Evolutionary conservation across 345 rosid genomes (phyloP).

Genomic region (Eucalyptus melliodora): DNA sequence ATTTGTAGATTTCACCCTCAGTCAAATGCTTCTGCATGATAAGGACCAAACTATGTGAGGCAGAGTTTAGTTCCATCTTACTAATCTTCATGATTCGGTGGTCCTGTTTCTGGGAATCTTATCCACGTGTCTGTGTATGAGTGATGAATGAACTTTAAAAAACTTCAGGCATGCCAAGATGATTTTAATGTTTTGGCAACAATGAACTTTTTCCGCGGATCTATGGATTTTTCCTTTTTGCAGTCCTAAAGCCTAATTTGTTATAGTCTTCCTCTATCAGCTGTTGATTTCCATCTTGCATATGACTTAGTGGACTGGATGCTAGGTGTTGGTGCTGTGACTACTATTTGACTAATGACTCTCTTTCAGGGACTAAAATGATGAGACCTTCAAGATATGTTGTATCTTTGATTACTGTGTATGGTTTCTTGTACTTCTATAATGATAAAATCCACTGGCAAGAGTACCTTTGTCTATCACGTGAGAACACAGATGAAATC

Average conservation of each 20-base stretch:
- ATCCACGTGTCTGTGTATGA: neutral
- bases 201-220: neutral
- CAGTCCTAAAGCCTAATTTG: neutral
- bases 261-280: neutral
- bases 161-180: neutral
- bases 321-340: neutral
- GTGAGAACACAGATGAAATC: neutral
- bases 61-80: neutral
- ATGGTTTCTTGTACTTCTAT: neutral
- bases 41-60: neutral
- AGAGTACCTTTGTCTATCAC: neutral
- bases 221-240: neutral
- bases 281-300: neutral
- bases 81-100: neutral
- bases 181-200: neutral
- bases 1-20: neutral
- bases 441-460: neutral
- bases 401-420: neutral
- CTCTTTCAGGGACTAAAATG: neutral
- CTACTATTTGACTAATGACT: neutral
- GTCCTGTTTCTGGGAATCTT: neutral
- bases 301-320: neutral
- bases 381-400: neutral
- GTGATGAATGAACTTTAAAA: neutral
- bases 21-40: neutral